Evolutionary conservation across 2,329 filamentous ascomycete species (phyloP).

Genomic region (Penicillium sp.): DNA sequence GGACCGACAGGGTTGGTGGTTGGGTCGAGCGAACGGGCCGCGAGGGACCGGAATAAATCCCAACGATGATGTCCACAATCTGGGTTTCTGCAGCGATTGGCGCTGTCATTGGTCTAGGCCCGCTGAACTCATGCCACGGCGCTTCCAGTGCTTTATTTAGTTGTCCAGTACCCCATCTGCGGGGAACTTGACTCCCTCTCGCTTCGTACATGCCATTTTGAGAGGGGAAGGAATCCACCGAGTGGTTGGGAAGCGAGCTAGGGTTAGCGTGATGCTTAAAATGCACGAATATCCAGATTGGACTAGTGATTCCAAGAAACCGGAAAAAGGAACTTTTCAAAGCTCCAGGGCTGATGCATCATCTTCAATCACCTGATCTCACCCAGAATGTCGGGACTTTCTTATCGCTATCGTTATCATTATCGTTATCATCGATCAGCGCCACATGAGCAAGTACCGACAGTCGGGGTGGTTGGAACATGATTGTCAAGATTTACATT

Average conservation of each 20-base stretch:
- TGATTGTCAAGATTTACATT: no score
- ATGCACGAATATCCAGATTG: not conserved
- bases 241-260: not conserved
- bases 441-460: no score
- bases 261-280: not conserved
- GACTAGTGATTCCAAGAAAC: not conserved
- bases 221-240: not conserved
- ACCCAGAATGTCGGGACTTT: not conserved
- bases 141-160: conserved; percentile 24
- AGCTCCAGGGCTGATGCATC: not conserved
- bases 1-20: conserved; percentile 8
- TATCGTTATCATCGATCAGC: not conserved
- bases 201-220: not conserved
- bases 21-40: conserved; percentile 15
- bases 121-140: conserved; percentile 18
- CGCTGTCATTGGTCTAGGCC: conserved; percentile 1
- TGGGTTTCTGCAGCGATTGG: conserved; percentile 2
- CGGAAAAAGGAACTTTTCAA: not conserved
- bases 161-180: not conserved
- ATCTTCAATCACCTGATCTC: not conserved
- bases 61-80: not conserved
- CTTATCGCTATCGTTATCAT: not conserved
- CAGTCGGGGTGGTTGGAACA: no score
- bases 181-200: not conserved
- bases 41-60: conserved; percentile 40